Percentiles rank a stretch among this genome's conserved stretches.
These are phyloP conservation scores for Diaporthe citrichinensis DNA, from an alignment of 2,329 filamentous ascomycete species.

Conservation along the genomic window DNA sequence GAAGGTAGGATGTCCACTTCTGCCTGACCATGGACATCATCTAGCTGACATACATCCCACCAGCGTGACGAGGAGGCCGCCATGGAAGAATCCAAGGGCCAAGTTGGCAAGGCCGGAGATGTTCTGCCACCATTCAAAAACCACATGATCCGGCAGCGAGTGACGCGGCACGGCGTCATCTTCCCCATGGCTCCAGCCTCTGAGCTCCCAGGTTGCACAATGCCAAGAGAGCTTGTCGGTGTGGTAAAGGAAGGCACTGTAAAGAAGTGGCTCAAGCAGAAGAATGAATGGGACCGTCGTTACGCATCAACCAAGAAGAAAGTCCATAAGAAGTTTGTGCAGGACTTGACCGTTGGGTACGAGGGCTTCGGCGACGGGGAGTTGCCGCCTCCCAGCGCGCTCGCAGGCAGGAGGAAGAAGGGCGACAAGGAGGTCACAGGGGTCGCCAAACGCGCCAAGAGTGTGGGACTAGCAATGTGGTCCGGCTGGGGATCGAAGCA, in stretches of 20 bases:
- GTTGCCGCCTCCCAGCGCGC: conserved; percentile 83
- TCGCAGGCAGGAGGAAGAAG: conserved; percentile 78
- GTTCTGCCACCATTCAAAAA: conserved; percentile 83
- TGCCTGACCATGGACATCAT: neutral
- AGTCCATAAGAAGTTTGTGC: conserved; percentile 80
- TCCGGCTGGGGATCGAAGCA: conserved; percentile 90
- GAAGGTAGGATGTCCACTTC: conserved; percentile 39
- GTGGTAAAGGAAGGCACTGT: conserved; percentile 85
- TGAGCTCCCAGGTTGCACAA: conserved; percentile 75
- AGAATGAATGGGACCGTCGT: conserved; percentile 78
- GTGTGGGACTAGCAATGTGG: conserved; percentile 86
- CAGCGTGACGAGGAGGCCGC: conserved; percentile 44
- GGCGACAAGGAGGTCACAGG: conserved; percentile 63
- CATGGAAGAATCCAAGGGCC: conserved; percentile 44
- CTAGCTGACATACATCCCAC: neutral
- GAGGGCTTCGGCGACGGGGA: conserved; percentile 80
- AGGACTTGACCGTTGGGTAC: conserved; percentile 80
- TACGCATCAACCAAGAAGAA: conserved; percentile 79
- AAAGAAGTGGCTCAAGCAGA: conserved; percentile 85
- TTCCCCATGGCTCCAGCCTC: conserved; percentile 75
- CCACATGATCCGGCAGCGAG: conserved; percentile 93
- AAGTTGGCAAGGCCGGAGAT: conserved; percentile 90
- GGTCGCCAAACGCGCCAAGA: conserved; percentile 69
- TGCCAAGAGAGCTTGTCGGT: conserved; percentile 78
- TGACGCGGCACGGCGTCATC: conserved; percentile 83